Percentiles rank a stretch among this genome's conserved stretches.
phyloP scores from a whole-genome alignment of 371 early-diverging fungal genomes.

The Mortierella sp. region DNA sequence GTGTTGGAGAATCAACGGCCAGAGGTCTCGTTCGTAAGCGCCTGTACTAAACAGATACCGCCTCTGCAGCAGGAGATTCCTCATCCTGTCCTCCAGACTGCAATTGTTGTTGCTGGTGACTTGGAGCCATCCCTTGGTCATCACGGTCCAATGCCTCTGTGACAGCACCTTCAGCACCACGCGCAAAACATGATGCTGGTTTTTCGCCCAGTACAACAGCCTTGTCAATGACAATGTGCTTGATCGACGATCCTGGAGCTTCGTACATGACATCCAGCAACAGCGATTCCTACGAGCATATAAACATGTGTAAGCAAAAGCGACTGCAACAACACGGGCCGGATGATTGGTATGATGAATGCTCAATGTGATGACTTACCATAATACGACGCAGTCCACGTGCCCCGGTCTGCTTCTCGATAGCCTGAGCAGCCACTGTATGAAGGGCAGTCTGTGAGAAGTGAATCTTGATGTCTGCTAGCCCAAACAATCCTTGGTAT shows the following conservation, averaged over 20 bases:
- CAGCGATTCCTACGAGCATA: slow-evolving; percentile 65
- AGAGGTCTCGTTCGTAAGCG: too few relatives aligned
- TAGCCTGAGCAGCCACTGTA: slow-evolving; percentile 78
- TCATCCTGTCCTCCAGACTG: slow-evolving; percentile 26
- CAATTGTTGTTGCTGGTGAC: slow-evolving; percentile 5
- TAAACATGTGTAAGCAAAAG: not conserved
- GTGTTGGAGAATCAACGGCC: too few relatives aligned
- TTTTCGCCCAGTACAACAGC: slow-evolving; percentile 69
- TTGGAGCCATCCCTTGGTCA: slow-evolving; percentile 15
- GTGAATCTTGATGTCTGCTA: slow-evolving; percentile 74
- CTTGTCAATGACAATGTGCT: slow-evolving; percentile 76
- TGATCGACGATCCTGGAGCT: slow-evolving; percentile 77
- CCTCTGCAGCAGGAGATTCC: slow-evolving; percentile 30
- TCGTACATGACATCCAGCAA: slow-evolving; percentile 87
- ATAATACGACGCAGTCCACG: slow-evolving; percentile 89
- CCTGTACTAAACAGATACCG: slow-evolving; percentile 34
- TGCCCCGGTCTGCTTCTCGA: slow-evolving; percentile 89
- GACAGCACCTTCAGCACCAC: slow-evolving; percentile 60
- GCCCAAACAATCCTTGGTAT: slow-evolving; percentile 79
- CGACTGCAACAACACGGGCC: not conserved
- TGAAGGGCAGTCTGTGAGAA: slow-evolving; percentile 79
- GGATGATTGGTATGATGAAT: not conserved
- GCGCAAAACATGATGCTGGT: slow-evolving; percentile 70
- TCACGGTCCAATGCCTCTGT: slow-evolving; percentile 30
- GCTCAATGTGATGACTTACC: slow-evolving; percentile 50